Evolutionary conservation across 2,329 filamentous ascomycete species (phyloP).

Genomic region (Daldinia sp.): DNA sequence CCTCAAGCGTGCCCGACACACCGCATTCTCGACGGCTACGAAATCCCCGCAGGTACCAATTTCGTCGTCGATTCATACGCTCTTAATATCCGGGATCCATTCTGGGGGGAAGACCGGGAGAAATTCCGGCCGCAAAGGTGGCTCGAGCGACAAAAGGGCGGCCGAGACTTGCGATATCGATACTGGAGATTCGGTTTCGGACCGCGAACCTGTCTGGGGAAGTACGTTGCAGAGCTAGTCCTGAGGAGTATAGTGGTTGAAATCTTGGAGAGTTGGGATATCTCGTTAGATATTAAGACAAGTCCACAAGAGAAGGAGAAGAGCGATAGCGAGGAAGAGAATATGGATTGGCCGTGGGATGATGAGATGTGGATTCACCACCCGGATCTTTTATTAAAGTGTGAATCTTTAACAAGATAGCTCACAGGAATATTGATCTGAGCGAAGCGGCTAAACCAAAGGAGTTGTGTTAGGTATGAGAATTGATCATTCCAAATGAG

Average conservation of each 20-base stretch:
- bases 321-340: background rate
- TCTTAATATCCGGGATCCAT: conserved; percentile 51
- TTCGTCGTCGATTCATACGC: conserved; percentile 55
- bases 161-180: background rate
- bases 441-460: background rate
- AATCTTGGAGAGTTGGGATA: background rate
- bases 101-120: conserved; percentile 50
- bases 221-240: background rate
- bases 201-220: background rate
- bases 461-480: background rate
- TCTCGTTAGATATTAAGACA: background rate
- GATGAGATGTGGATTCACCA: conserved; percentile 12
- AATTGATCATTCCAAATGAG: background rate
- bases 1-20: conserved; percentile 51
- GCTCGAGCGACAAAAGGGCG: background rate
- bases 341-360: conserved; percentile 12
- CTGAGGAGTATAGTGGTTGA: background rate
- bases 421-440: background rate
- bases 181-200: background rate
- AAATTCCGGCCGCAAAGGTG: conserved; percentile 49
- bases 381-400: conserved; percentile 2
- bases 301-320: background rate
- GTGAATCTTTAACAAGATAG: background rate
- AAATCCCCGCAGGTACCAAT: conserved; percentile 50
- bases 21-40: conserved; percentile 47